Evolutionary conservation across 2,329 filamentous ascomycete species (phyloP).

Genomic region (Zymoseptoria ardabiliae): DNA sequence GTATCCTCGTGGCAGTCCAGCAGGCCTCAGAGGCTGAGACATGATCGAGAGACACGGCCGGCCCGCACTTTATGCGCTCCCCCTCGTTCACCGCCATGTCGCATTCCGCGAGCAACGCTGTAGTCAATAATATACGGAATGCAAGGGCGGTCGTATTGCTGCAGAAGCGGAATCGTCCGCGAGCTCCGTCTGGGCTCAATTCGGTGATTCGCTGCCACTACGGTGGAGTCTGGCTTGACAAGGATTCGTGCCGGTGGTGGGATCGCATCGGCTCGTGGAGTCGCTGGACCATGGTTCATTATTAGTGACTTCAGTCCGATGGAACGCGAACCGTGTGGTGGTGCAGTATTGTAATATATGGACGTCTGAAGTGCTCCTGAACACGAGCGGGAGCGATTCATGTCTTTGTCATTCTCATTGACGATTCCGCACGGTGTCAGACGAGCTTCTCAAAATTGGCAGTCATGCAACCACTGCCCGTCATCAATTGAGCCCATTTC

Average conservation of each 20-base stretch:
- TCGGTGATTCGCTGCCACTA: background rate
- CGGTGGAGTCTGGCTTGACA: background rate
- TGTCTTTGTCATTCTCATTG: background rate
- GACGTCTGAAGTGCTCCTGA: background rate
- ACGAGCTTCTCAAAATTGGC: background rate
- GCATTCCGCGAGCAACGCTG: background rate
- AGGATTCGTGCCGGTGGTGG: background rate
- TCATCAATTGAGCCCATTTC: background rate
- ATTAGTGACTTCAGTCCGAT: background rate
- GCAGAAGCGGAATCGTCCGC: background rate
- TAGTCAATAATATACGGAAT: background rate
- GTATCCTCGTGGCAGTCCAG: background rate
- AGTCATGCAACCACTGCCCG: background rate
- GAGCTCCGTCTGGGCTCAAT: background rate
- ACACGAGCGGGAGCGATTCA: background rate
- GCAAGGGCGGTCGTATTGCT: background rate
- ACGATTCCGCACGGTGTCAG: background rate
- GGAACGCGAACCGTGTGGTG: background rate
- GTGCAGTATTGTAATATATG: background rate
- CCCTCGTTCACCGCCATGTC: background rate
- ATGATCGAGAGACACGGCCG: background rate
- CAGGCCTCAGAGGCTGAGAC: background rate
- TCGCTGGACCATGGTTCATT: background rate
- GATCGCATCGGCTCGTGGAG: background rate
- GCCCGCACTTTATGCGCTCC: background rate